Evolutionary conservation across 495 filamentous ascomycete species (phyloP), one percentile per base, ranked within the genome.

Genomic region (Xylaria castorea): DNA sequence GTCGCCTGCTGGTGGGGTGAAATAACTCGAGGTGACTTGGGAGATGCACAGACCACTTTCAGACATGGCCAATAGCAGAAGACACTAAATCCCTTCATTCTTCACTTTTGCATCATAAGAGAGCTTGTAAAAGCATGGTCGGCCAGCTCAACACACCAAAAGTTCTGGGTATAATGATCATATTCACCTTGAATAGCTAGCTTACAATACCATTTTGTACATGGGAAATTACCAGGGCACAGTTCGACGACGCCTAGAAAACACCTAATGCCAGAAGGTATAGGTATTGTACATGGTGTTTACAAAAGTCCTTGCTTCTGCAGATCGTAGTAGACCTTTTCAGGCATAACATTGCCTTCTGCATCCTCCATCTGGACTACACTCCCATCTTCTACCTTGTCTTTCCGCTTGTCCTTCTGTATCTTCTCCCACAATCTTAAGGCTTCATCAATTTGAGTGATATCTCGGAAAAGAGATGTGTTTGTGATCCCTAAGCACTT

Each of bases 351-450:
- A 79, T 98, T 98, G 57, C 96, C 96, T 78, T 97, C 92, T 0
- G 89, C 92, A 82, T 99, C 96, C 86, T 99, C 96, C 97, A 98
- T 98, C 85, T 99, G 94, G 42, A 97, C 93, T 1, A 98, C 89
- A 61, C 92, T 93, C 38, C 96, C 94, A 25, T 89, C 90, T 64
- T 88, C 87, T 0, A 90, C 87, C 75, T 90, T 91, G 75, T 90
- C 88, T 83, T 91, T 92, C 85, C 92, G 93, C 81, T 93, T 92
- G 30, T 98, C 94, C 30, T 90, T 83, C 82, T 95, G 91, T 34
- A 98, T 91, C 84, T 98, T 97, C 68, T 95, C 94, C 96, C 95
- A 97, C 63, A 99, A 85, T 68, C 89, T 88, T 75, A 92, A 82
- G 12, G 97, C 96, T 74, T 98, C 92, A 22, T 94, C 92, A 53